phyloP scores from a whole-genome alignment of 73 alveolate species.

The Paramecium sexaurelia region DNA sequence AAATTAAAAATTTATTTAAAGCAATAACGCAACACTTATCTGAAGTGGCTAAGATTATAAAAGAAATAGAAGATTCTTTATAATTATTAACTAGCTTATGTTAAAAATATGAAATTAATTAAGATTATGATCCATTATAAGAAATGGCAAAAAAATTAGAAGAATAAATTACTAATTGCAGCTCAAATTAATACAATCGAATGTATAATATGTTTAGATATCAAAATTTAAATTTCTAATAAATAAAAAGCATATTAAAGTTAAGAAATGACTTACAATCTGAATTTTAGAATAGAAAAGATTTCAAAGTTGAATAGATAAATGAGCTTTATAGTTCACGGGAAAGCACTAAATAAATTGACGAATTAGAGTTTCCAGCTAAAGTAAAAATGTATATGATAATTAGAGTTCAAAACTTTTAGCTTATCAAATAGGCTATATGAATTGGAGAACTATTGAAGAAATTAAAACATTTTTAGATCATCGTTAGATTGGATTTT shows the following conservation, averaged over 20 bases:
- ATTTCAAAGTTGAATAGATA: slow-evolving; percentile 24
- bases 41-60: not conserved
- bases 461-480: not conserved
- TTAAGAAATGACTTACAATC: not conserved
- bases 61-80: slow-evolving; percentile 7
- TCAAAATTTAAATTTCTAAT: not conserved
- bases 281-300: slow-evolving; percentile 8
- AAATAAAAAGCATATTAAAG: not conserved
- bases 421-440: not conserved
- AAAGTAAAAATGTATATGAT: not conserved
- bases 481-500: slow-evolving; percentile 36
- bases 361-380: slow-evolving; percentile 48
- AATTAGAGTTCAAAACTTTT: not conserved
- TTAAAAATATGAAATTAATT: not conserved
- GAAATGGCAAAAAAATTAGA: not conserved
- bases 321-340: not conserved
- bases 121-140: not conserved
- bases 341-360: not conserved
- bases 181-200: not conserved
- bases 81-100: not conserved
- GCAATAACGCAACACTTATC: not conserved
- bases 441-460: slow-evolving; percentile 20
- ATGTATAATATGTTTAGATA: slow-evolving; percentile 37
- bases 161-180: not conserved
- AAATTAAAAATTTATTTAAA: slow-evolving; percentile 14